Percentiles rank a stretch among this genome's conserved stretches.
phyloP scores from a whole-genome alignment of 805 yeast genomes.

The Wickerhamiella vanderwaltii region DNA sequence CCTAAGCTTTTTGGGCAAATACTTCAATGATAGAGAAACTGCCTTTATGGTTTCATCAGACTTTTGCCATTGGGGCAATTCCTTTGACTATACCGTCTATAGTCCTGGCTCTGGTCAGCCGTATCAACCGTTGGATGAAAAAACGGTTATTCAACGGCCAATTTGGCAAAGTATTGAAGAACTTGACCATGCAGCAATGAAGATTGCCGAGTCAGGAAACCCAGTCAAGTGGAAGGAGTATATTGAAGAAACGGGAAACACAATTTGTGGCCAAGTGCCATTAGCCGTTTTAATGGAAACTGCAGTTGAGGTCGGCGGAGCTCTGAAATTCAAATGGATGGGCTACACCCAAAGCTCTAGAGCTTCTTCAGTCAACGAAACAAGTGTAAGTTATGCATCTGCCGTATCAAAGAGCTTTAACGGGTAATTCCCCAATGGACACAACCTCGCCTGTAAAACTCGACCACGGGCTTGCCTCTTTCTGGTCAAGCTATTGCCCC shows the following conservation, averaged over 20 bases:
- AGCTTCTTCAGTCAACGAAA: slow-evolving; percentile 40
- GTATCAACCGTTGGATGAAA: slow-evolving; percentile 5
- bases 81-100: slow-evolving; percentile 49
- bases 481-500: too few relatives aligned
- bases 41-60: slow-evolving; percentile 78
- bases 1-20: slow-evolving; percentile 38
- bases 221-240: slow-evolving; percentile 54
- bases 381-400: slow-evolving; percentile 86
- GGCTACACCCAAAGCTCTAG: slow-evolving; percentile 67
- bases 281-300: slow-evolving; percentile 49
- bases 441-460: too few relatives aligned
- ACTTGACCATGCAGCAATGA: slow-evolving; percentile 63
- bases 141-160: slow-evolving; percentile 27
- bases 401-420: slow-evolving; percentile 38
- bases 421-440: too few relatives aligned
- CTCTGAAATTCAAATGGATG: slow-evolving; percentile 48
- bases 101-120: slow-evolving; percentile 25
- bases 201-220: slow-evolving; percentile 42
- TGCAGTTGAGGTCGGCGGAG: slow-evolving; percentile 32
- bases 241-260: slow-evolving; percentile 60
- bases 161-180: slow-evolving; percentile 63
- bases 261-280: slow-evolving; percentile 89
- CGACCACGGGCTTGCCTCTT: too few relatives aligned
- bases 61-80: slow-evolving; percentile 87
- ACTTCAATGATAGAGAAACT: slow-evolving; percentile 40